A percentile compares a stretch with the other conserved stretches of the same genome.
phyloP scores from a whole-genome alignment of 805 yeast species.

The Monosporozyma siamensis region DNA sequence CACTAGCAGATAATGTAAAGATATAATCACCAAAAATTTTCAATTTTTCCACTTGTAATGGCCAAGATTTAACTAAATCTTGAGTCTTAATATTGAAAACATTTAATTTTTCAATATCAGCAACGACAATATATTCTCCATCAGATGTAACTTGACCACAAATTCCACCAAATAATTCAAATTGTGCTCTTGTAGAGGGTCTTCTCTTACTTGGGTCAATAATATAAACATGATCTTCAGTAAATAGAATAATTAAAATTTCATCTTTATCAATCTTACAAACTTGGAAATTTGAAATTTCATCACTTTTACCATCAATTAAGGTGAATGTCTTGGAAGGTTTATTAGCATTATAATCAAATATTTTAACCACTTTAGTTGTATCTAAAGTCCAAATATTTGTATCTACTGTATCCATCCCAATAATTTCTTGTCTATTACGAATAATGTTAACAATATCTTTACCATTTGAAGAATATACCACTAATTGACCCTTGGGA shows the following conservation, averaged over 20 bases:
- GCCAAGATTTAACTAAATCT: slow-evolving; percentile 16
- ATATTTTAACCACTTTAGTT: slow-evolving; percentile 28
- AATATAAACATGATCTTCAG: slow-evolving; percentile 43
- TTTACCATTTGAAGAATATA: slow-evolving; percentile 27
- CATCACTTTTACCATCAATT: slow-evolving; percentile 26
- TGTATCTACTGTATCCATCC: slow-evolving; percentile 29
- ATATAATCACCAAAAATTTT: slow-evolving; percentile 15
- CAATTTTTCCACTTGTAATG: slow-evolving; percentile 15
- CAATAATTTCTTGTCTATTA: slow-evolving; percentile 30
- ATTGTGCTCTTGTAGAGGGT: slow-evolving; percentile 21
- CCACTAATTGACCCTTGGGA: slow-evolving; percentile 25
- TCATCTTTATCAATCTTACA: slow-evolving; percentile 10
- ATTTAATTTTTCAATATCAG: slow-evolving; percentile 13
- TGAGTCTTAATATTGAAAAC: slow-evolving; percentile 14
- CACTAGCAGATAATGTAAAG: slow-evolving; percentile 16
- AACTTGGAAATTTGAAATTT: slow-evolving; percentile 24
- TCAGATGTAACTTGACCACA: slow-evolving; percentile 13
- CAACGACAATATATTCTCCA: slow-evolving; percentile 18
- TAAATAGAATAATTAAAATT: slow-evolving; percentile 23
- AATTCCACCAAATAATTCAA: slow-evolving; percentile 16
- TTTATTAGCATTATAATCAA: slow-evolving; percentile 23
- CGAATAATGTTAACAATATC: slow-evolving; percentile 31
- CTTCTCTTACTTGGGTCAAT: slow-evolving; percentile 47
- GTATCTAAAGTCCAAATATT: slow-evolving; percentile 30
- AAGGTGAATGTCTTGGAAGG: slow-evolving; percentile 31